These are phyloP conservation scores for Cytospora leucostoma DNA, from an alignment of 2,329 filamentous ascomycete species.

Conservation along the genomic window DNA sequence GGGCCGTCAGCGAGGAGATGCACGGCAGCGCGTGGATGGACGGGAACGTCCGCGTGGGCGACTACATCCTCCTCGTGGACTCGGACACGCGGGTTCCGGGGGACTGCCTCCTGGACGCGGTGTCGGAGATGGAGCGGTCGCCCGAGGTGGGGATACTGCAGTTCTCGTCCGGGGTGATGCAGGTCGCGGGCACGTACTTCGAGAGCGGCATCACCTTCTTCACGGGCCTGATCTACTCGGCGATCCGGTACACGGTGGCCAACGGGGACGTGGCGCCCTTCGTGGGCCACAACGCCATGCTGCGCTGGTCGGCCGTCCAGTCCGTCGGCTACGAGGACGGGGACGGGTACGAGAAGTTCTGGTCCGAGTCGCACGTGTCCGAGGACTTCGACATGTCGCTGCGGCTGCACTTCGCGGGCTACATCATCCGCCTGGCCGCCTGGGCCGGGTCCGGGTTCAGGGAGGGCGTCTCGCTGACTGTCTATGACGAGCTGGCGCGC, in stretches of 20 bases:
- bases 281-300: conserved; percentile 77
- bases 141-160: conserved; percentile 79
- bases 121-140: conserved; percentile 79
- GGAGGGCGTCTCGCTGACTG: conserved; percentile 80
- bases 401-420: conserved; percentile 70
- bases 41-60: conserved; percentile 82
- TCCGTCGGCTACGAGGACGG: conserved; percentile 67
- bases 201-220: conserved; percentile 72
- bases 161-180: conserved; percentile 77
- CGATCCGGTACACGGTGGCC: conserved; percentile 75
- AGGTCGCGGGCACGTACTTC: conserved; percentile 73
- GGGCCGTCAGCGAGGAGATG: conserved; percentile 62
- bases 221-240: conserved; percentile 74
- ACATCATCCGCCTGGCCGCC: conserved; percentile 70
- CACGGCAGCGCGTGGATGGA: conserved; percentile 76
- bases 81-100: conserved; percentile 77
- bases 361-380: conserved; percentile 78
- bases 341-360: conserved; percentile 76
- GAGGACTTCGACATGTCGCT: conserved; percentile 84
- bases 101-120: conserved; percentile 77
- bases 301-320: conserved; percentile 75
- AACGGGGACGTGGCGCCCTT: conserved; percentile 78
- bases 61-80: conserved; percentile 79
- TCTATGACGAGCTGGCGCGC: conserved; percentile 80
- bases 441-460: conserved; percentile 79